phyloP scores from a whole-genome alignment of 306 rosid genomes.

The Glycyrrhiza uralensis region DNA sequence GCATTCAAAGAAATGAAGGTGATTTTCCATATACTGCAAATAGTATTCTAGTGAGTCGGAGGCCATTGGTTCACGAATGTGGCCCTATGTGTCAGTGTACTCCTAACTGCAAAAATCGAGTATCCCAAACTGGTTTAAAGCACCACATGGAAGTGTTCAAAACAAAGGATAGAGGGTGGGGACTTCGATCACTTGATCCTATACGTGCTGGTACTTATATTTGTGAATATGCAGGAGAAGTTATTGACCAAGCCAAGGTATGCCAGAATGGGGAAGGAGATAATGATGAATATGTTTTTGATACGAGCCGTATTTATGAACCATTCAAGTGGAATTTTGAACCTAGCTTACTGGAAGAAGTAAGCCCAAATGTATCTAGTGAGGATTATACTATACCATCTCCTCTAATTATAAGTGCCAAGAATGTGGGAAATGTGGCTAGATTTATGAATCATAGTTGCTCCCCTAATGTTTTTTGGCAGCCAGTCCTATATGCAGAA shows the following conservation, averaged over 20 bases:
- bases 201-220: conserved; percentile 63
- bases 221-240: conserved; percentile 69
- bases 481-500: conserved; percentile 53
- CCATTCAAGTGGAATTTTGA: conserved; percentile 57
- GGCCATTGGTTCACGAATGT: conserved; percentile 59
- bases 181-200: conserved; percentile 62
- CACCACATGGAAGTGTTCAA: conserved; percentile 55
- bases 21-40: conserved; percentile 54
- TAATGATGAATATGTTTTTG: conserved; percentile 54
- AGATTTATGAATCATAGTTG: conserved; percentile 75
- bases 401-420: conserved; percentile 57
- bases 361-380: conserved; percentile 25
- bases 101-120: conserved; percentile 64
- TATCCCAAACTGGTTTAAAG: conserved; percentile 52
- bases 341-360: conserved; percentile 48
- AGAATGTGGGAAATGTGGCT: conserved; percentile 55
- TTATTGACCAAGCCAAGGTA: conserved; percentile 37
- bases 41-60: conserved; percentile 53
- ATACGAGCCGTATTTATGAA: conserved; percentile 43
- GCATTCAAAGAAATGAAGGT: conserved; percentile 57
- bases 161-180: conserved; percentile 68
- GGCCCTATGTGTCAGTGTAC: conserved; percentile 53
- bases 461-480: conserved; percentile 72
- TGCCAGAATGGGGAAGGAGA: conserved; percentile 26
- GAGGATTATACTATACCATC: conserved; percentile 46